These are phyloP conservation scores for Trametes maxima DNA, from an alignment of 768 basidiomycete genomes.

Conservation along the genomic window DNA sequence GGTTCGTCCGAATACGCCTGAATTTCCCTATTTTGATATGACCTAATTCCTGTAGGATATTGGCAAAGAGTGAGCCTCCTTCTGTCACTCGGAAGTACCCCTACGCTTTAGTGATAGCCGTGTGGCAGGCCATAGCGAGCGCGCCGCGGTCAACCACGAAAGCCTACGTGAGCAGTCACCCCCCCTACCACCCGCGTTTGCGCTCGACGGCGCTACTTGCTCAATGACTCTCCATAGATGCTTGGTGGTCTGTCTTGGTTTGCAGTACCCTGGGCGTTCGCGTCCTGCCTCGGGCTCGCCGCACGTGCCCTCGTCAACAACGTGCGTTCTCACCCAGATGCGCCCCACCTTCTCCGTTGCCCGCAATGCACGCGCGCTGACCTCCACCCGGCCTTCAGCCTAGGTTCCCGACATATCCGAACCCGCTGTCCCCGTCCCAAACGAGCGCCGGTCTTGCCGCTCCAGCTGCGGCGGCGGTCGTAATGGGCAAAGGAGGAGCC, in stretches of 20 bases:
- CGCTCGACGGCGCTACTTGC: too few relatives aligned
- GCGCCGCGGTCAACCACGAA: conserved; percentile 53
- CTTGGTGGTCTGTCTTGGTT: conserved; percentile 61
- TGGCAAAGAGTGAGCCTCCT: conserved; percentile 49
- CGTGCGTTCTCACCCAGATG: conserved; percentile 31
- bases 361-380: background rate
- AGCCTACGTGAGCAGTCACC: conserved; percentile 43
- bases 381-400: conserved; percentile 35
- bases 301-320: conserved; percentile 35
- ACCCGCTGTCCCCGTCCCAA: conserved; percentile 36
- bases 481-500: conserved; percentile 40
- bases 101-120: background rate
- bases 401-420: conserved; percentile 52
- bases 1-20: conserved; percentile 31
- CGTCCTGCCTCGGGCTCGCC: conserved; percentile 44
- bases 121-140: conserved; percentile 49
- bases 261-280: conserved; percentile 46
- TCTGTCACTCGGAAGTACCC: conserved; percentile 4
- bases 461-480: conserved; percentile 38
- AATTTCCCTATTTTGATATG: background rate
- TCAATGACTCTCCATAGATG: conserved; percentile 38
- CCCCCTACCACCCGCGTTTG: too few relatives aligned
- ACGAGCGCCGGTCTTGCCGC: conserved; percentile 43
- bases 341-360: background rate
- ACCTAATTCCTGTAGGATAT: conserved; percentile 39